Conservation (phyloP, 1,139 yeast species). For the Geotrichum siamense region DNA sequence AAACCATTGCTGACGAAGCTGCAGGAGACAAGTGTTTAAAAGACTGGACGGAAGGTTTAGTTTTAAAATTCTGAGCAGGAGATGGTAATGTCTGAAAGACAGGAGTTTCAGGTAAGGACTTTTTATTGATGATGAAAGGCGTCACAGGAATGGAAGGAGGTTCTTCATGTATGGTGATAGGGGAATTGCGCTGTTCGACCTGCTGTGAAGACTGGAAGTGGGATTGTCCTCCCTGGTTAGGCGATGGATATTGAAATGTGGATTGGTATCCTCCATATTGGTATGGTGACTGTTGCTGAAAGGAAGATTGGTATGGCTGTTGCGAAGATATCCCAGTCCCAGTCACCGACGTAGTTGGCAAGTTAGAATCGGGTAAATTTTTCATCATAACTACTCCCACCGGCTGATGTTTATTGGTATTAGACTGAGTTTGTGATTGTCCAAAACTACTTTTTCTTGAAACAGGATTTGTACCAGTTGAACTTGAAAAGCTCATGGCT, state of each 20-base stretch:
- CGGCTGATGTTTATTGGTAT: too few relatives aligned
- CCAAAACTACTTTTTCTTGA: background rate
- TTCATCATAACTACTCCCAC: too few relatives aligned
- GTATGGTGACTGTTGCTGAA: too few relatives aligned
- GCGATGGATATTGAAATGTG: background rate
- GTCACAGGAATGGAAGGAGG: constrained; percentile 2
- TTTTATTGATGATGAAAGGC: constrained; percentile 1
- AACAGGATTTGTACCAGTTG: background rate
- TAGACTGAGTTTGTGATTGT: background rate
- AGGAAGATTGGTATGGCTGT: too few relatives aligned
- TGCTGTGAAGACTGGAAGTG: constrained; percentile 1
- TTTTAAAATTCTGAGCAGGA: too few relatives aligned
- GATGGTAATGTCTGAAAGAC: constrained; percentile 2
- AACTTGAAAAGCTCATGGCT: constrained; percentile 7
- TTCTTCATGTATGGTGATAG: background rate
- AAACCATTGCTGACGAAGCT: constrained; percentile 8
- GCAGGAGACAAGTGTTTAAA: constrained; percentile 3
- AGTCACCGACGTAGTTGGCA: too few relatives aligned
- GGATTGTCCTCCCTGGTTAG: background rate
- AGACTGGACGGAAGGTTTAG: too few relatives aligned
- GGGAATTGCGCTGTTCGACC: background rate
- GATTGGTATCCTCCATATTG: background rate
- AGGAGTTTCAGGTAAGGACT: background rate
- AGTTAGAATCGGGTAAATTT: too few relatives aligned
- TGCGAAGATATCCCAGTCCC: too few relatives aligned